Conservation (phyloP, 345 rosid genomes). For the Geranium brycei region DNA sequence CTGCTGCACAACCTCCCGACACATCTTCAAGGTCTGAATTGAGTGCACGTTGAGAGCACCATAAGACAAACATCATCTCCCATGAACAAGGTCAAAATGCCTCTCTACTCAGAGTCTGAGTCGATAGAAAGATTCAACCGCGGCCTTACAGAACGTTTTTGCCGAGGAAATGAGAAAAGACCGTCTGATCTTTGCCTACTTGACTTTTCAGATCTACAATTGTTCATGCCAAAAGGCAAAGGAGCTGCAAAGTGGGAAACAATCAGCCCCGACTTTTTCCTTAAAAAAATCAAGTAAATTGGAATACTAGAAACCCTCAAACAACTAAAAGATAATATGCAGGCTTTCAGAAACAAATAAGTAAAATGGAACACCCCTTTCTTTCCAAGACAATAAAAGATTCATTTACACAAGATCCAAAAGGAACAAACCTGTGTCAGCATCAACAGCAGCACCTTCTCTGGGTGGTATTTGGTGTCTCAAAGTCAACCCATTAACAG, state of each 20-base stretch:
- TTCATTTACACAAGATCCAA: neutral
- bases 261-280: constrained; percentile 9
- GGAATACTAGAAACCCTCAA: neutral
- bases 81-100: constrained; percentile 1
- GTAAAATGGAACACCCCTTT: neutral
- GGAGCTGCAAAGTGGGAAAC: constrained; percentile 49
- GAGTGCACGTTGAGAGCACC: constrained; percentile 12
- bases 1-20: neutral
- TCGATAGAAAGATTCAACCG: constrained; percentile 66
- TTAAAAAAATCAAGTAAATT: neutral
- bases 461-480: constrained; percentile 42
- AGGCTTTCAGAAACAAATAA: neutral
- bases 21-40: constrained; percentile 2
- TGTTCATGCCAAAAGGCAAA: constrained; percentile 63
- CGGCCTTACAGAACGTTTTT: constrained; percentile 79
- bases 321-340: neutral
- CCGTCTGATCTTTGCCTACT: constrained; percentile 61
- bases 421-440: constrained; percentile 65
- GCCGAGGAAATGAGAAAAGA: constrained; percentile 66
- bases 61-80: constrained; percentile 6
- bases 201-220: constrained; percentile 50
- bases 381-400: no score
- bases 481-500: constrained; percentile 40
- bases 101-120: constrained; percentile 57
- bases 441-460: constrained; percentile 33